Evolutionary conservation across 345 rosid genomes (phyloP), one percentile per base, ranked within the genome.

Genomic region (Lepidium africanum): DNA sequence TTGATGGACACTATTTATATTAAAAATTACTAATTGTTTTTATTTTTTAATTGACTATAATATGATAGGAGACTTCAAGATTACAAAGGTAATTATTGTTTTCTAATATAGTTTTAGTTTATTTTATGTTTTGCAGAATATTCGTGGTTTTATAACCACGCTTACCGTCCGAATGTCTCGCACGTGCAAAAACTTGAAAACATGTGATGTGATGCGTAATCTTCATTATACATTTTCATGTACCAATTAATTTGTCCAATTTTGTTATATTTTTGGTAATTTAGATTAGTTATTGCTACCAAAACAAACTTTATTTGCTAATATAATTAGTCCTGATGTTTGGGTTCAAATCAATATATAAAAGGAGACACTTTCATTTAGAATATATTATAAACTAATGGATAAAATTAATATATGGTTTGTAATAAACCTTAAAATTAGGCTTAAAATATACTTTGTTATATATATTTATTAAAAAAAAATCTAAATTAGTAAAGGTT

Each of bases 141-240:
- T 59, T 59, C 45, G 67, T 60, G 25, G 60, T 59, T 70, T 69
- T 39, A 49, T 59, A 27, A 59, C 10, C 35, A 59, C 51, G 59
- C n/a, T 35, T 59, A 53, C 71, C 43, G 52, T 15, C 23, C 10
- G 10, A 51, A 52, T 65, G 60, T 39, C 38, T 50, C 27, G 14
- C 71, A 67, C 54, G 54, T 43, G 72, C 63, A 42, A 9, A 1
- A 39, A 55, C 53, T 16, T 39, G 30, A 4, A 12, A 38, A 48
- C 42, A 48, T 23, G 41, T 59, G 40, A 48, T 70, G 4, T 47
- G 56, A 46, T 67, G 9, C 35, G 6, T 59, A 47, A 49, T 42
- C 69, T 35, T 13, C 63, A 27, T 4, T 33, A 38, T 6, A 39
- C 13, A 4, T 35, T 61, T 47, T 47, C 43, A 46, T 59, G 21